phyloP scores from a whole-genome alignment of 2,329 filamentous ascomycete genomes.

The Claviceps digitariae region DNA sequence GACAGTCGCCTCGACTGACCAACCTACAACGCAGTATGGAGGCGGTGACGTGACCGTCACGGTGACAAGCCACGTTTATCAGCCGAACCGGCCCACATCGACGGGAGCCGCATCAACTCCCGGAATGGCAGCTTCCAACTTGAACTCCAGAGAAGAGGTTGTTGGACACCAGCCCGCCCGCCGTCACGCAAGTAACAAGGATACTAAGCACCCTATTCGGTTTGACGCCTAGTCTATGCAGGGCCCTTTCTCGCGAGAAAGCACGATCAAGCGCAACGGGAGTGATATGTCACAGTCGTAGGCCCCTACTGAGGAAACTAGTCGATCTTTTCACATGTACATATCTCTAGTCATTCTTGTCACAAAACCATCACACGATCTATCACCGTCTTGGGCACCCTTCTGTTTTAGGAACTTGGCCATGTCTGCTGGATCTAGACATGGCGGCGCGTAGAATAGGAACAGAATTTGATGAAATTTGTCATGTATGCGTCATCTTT shows the following conservation, averaged over 20 bases:
- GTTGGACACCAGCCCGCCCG: no score
- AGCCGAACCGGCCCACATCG: background rate
- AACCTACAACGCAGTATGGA: background rate
- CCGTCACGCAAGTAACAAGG: background rate
- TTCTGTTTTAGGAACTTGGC: background rate
- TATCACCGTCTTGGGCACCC: background rate
- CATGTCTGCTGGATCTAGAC: background rate
- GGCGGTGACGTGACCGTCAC: constrained; percentile 1
- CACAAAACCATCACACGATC: no score
- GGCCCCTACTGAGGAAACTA: no score
- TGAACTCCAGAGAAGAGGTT: no score
- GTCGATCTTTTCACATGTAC: constrained; percentile 1
- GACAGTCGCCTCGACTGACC: constrained; percentile 17
- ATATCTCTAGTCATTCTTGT: background rate
- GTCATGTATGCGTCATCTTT: background rate
- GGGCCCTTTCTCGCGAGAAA: no score
- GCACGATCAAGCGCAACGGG: background rate
- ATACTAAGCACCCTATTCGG: background rate
- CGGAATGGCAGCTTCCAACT: no score
- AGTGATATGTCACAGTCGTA: background rate
- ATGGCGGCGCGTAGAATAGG: background rate
- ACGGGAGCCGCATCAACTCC: background rate
- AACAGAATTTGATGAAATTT: background rate
- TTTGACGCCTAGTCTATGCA: background rate
- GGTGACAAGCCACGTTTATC: constrained; percentile 2